Conservation (phyloP, 352 stramenopile species). For the Phytophthora chlamydospora region DNA sequence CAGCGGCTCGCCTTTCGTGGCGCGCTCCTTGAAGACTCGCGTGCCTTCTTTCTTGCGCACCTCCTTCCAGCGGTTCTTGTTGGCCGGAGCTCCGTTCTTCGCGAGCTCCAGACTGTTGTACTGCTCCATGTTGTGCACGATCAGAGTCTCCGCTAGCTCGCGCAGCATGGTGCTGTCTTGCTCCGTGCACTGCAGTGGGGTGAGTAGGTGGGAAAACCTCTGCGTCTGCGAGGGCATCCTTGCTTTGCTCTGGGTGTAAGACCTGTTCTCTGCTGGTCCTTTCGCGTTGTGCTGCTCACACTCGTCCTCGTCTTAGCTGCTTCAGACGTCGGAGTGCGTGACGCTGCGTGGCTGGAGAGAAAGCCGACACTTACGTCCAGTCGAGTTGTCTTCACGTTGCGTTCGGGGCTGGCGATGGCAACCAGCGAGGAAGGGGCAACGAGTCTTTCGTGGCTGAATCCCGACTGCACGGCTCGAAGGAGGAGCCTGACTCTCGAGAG, state of each 20-base stretch:
- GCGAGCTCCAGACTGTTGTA: constrained; percentile 24
- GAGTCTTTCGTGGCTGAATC: constrained; percentile 16
- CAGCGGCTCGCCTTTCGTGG: constrained; percentile 16
- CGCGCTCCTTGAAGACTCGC: constrained; percentile 28
- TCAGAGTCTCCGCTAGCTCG: constrained; percentile 37
- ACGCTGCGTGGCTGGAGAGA: constrained; percentile 4
- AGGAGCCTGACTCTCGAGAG: not conserved
- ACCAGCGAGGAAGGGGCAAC: not conserved
- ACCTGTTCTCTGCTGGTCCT: constrained; percentile 1
- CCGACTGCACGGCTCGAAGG: not conserved
- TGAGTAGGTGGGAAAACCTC: constrained; percentile 21
- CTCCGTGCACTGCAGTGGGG: constrained; percentile 16
- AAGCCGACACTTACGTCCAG: constrained; percentile 19
- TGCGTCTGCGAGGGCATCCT: constrained; percentile 9
- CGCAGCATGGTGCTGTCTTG: constrained; percentile 17
- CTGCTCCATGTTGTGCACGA: constrained; percentile 35
- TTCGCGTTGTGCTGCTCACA: constrained; percentile 11
- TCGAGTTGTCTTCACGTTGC: constrained; percentile 21
- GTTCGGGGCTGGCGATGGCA: constrained; percentile 1
- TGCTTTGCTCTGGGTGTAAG: not conserved
- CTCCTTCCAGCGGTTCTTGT: constrained; percentile 28
- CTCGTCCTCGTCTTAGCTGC: constrained; percentile 3
- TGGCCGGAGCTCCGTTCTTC: constrained; percentile 12
- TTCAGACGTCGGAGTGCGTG: constrained; percentile 8
- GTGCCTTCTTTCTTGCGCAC: constrained; percentile 26